Conservation (phyloP, 2,329 filamentous ascomycete species). For the Xylariales sp. region DNA sequence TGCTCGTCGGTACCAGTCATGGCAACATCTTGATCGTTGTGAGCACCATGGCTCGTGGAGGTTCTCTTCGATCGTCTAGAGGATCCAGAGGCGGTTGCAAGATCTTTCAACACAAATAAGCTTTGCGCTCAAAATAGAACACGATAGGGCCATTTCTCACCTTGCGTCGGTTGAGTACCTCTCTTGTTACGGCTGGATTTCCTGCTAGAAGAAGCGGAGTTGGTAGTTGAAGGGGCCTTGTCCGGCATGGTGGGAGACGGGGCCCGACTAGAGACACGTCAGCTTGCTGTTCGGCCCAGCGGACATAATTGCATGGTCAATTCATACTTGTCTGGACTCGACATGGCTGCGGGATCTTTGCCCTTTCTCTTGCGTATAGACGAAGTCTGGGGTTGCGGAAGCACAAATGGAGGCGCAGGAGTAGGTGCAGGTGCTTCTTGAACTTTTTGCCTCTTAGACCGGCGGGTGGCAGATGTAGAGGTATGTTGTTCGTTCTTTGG, state of each 20-base stretch:
- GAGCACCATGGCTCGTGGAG: constrained; percentile 34
- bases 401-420: constrained; percentile 18
- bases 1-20: constrained; percentile 68
- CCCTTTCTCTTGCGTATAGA: constrained; percentile 53
- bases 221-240: constrained; percentile 40
- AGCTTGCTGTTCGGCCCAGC: too few relatives aligned
- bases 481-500: constrained; percentile 15
- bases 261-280: constrained; percentile 50
- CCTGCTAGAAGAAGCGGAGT: constrained; percentile 63
- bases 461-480: constrained; percentile 43
- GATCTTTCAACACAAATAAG: too few relatives aligned
- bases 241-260: constrained; percentile 61
- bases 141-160: constrained; percentile 23
- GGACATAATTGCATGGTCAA: too few relatives aligned
- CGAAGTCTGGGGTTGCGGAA: constrained; percentile 28
- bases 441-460: constrained; percentile 69
- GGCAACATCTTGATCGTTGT: constrained; percentile 56
- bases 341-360: constrained; percentile 64
- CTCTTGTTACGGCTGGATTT: constrained; percentile 73
- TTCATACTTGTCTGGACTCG: constrained; percentile 61
- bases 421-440: constrained; percentile 38
- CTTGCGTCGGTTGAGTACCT: constrained; percentile 39
- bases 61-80: constrained; percentile 51
- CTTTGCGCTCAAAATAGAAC: too few relatives aligned
- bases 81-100: constrained; percentile 29